These are phyloP conservation scores for Colletotrichum salicis DNA, from an alignment of 2,329 filamentous ascomycete genomes.

Conservation along the genomic window DNA sequence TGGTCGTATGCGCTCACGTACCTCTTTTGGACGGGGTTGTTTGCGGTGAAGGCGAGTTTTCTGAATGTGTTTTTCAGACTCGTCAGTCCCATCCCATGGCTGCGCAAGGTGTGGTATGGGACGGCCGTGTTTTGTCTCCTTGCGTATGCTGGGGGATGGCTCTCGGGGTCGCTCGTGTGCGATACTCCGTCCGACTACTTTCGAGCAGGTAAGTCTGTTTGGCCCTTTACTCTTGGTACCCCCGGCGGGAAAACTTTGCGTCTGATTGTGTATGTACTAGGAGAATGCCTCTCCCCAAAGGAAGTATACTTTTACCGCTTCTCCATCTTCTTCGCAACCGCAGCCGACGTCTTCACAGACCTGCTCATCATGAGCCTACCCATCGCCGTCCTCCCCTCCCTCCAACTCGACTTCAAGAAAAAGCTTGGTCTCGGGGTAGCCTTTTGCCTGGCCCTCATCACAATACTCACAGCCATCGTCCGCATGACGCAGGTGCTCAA, in stretches of 20 bases:
- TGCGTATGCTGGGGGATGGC: conserved; percentile 36
- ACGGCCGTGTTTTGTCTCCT: conserved; percentile 36
- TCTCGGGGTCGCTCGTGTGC: conserved; percentile 36
- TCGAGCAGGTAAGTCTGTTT: conserved; percentile 19
- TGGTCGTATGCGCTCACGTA: conserved; percentile 40
- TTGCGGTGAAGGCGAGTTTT: conserved; percentile 41
- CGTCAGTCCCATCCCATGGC: conserved; percentile 31
- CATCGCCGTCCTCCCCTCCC: conserved; percentile 34
- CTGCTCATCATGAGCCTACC: conserved; percentile 39
- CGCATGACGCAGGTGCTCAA: conserved; percentile 40
- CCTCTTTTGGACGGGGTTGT: conserved; percentile 40
- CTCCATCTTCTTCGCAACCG: conserved; percentile 35
- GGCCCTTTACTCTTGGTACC: not conserved
- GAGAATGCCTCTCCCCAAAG: conserved; percentile 29
- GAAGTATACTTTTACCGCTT: conserved; percentile 33
- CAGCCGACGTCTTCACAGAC: conserved; percentile 35
- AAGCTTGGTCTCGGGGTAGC: conserved; percentile 38
- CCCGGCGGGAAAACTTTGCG: too few species aligned
- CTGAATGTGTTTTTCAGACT: conserved; percentile 38
- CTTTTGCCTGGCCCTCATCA: conserved; percentile 39
- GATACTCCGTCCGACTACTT: conserved; percentile 33
- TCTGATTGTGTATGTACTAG: conserved; percentile 12
- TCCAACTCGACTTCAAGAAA: conserved; percentile 35
- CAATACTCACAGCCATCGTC: conserved; percentile 38
- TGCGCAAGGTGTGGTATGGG: conserved; percentile 37